Evolutionary conservation across 306 rosid genomes (phyloP).

Genomic region (Alnus glutinosa): DNA sequence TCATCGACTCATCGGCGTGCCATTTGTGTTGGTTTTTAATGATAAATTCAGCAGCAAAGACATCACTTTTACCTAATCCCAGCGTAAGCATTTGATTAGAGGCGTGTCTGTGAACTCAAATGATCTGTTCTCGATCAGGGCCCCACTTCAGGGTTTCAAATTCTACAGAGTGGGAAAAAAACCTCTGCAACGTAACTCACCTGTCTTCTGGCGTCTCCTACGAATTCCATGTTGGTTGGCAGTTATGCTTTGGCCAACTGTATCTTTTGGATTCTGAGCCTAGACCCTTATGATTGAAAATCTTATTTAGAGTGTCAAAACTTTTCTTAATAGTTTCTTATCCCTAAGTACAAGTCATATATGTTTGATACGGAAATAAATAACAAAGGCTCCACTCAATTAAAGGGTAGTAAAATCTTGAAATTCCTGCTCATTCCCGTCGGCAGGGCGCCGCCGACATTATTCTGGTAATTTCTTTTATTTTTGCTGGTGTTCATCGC

Average conservation of each 20-base stretch:
- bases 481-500: no score
- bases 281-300: slow-evolving; percentile 6
- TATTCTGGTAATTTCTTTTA: no score
- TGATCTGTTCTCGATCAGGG: not conserved
- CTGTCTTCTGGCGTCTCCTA: slow-evolving; percentile 3
- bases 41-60: slow-evolving; percentile 23
- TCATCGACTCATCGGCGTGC: slow-evolving; percentile 40
- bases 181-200: not conserved
- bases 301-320: not conserved
- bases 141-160: slow-evolving; percentile 1
- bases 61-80: slow-evolving; percentile 39
- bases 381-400: no score
- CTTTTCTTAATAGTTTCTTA: not conserved
- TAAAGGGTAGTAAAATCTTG: no score
- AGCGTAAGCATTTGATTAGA: slow-evolving; percentile 25
- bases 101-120: not conserved
- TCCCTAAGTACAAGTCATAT: no score
- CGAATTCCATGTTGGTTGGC: slow-evolving; percentile 25
- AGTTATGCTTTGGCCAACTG: slow-evolving; percentile 31
- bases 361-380: no score
- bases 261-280: not conserved
- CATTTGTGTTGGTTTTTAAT: slow-evolving; percentile 22
- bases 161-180: not conserved
- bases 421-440: no score
- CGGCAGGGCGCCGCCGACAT: no score